These are phyloP conservation scores for Penicillium lagena DNA, from an alignment of 495 filamentous ascomycete genomes.

Conservation along the genomic window DNA sequence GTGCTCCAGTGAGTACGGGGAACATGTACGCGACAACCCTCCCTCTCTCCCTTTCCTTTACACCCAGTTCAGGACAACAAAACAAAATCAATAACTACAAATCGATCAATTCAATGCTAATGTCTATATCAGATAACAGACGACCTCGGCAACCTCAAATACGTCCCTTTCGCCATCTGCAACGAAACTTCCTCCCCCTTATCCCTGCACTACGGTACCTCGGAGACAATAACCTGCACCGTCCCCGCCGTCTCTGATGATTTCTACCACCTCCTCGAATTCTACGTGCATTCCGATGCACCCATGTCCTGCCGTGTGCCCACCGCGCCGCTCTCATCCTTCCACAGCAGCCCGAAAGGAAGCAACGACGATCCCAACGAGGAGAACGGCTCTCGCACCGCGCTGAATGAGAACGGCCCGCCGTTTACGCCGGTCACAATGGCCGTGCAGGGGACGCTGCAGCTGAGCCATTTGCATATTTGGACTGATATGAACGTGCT, in stretches of 20 bases:
- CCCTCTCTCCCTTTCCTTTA: background rate
- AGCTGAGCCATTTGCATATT: slow-evolving; percentile 86
- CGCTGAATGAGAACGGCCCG: slow-evolving; percentile 32
- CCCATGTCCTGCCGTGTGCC: slow-evolving; percentile 90
- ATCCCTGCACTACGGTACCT: slow-evolving; percentile 75
- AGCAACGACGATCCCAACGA: slow-evolving; percentile 6
- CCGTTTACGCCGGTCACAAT: slow-evolving; percentile 67
- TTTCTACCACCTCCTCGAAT: slow-evolving; percentile 95
- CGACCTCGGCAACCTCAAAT: slow-evolving; percentile 75
- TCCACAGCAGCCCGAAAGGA: slow-evolving; percentile 6
- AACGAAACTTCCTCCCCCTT: slow-evolving; percentile 82
- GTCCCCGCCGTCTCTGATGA: slow-evolving; percentile 77
- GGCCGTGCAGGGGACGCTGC: slow-evolving; percentile 80
- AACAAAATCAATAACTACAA: background rate
- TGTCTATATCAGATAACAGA: slow-evolving; percentile 61
- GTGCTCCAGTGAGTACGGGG: slow-evolving; percentile 25
- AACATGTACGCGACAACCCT: slow-evolving; percentile 47
- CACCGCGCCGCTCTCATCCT: slow-evolving; percentile 51
- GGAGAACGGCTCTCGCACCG: slow-evolving; percentile 16
- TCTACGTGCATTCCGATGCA: slow-evolving; percentile 96
- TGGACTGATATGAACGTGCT: slow-evolving; percentile 82
- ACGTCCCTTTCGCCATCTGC: slow-evolving; percentile 87
- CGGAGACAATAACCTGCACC: slow-evolving; percentile 82
- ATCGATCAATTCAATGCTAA: slow-evolving; percentile 2
- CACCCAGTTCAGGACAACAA: background rate